These are phyloP conservation scores for Fagus crenata DNA, from an alignment of 306 rosid genomes.

Conservation along the genomic window DNA sequence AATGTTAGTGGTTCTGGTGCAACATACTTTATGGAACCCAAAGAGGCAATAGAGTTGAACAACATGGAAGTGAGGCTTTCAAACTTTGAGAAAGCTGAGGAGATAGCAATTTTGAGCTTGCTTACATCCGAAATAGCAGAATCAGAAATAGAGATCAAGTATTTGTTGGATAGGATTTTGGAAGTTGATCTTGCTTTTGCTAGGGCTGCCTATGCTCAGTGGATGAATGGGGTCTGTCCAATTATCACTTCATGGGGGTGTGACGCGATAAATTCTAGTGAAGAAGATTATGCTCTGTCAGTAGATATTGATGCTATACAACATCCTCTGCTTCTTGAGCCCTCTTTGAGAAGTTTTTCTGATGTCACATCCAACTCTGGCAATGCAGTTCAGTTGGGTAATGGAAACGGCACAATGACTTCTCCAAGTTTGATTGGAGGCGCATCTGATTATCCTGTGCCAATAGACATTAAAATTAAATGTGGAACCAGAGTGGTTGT, in stretches of 20 bases:
- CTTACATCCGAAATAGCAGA: conserved; percentile 71
- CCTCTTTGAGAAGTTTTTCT: conserved; percentile 47
- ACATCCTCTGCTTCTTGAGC: conserved; percentile 76
- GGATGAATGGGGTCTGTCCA: conserved; percentile 89
- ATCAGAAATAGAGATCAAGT: conserved; percentile 49
- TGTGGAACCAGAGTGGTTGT: conserved; percentile 79
- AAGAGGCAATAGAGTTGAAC: conserved; percentile 76
- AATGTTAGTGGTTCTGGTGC: conserved; percentile 89
- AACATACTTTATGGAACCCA: conserved; percentile 90
- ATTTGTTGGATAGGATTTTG: conserved; percentile 62
- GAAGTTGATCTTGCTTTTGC: conserved; percentile 92
- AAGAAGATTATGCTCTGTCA: conserved; percentile 27
- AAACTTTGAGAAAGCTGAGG: conserved; percentile 77
- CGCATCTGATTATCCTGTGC: conserved; percentile 66
- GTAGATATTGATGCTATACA: conserved; percentile 68
- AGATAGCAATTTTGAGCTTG: conserved; percentile 78
- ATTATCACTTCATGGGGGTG: conserved; percentile 49
- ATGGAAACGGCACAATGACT: conserved; percentile 31
- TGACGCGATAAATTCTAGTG: conserved; percentile 36
- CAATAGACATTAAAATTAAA: conserved; percentile 79
- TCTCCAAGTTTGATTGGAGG: conserved; percentile 34
- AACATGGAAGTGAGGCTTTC: conserved; percentile 90
- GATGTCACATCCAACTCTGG: conserved; percentile 33
- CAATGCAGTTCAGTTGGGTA: conserved; percentile 35
- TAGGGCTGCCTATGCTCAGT: conserved; percentile 80